Percentiles rank a stretch among this genome's conserved stretches.
These are phyloP conservation scores for Moniliella sp. DNA, from an alignment of 1,284 basidiomycete species.

Conservation along the genomic window DNA sequence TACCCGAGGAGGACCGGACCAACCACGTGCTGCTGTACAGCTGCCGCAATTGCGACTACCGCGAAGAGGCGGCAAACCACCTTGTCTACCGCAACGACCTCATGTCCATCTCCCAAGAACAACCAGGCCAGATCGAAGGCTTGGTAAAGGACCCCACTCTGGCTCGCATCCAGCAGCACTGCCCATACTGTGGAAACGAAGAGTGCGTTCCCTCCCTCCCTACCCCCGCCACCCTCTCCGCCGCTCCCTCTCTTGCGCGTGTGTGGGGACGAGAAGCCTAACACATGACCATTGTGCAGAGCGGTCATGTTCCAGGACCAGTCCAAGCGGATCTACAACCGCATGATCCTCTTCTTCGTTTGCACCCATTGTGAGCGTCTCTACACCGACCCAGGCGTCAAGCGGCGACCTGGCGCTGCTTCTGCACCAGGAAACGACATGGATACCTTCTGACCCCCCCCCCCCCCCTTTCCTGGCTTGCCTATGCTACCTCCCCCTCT, in stretches of 20 bases:
- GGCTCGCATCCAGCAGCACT: conserved; percentile 20
- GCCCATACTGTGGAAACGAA: background rate
- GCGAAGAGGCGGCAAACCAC: conserved; percentile 63
- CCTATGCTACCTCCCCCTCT: too few species aligned
- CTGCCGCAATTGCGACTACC: conserved; percentile 74
- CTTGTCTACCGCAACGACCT: conserved; percentile 84
- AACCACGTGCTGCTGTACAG: conserved; percentile 71
- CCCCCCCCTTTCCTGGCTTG: too few species aligned
- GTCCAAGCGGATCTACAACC: conserved; percentile 24
- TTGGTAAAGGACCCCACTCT: conserved; percentile 75
- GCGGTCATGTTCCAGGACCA: conserved; percentile 31
- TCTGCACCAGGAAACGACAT: too few species aligned
- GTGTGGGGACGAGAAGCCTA: conserved; percentile 18
- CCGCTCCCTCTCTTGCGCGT: conserved; percentile 24
- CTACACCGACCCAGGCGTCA: too few species aligned
- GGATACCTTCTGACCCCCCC: too few species aligned
- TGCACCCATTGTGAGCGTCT: conserved; percentile 26
- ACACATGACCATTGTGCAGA: too few species aligned
- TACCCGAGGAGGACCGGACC: conserved; percentile 45
- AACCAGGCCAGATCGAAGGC: conserved; percentile 74
- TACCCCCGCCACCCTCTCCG: too few species aligned
- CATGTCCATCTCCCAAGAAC: conserved; percentile 71
- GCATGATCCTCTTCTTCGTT: conserved; percentile 31
- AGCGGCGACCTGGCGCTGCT: too few species aligned
- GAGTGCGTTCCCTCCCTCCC: background rate